Evolutionary conservation across 257 asterid genomes (phyloP), one percentile per base, ranked within the genome.

Genomic region (Striga asiatica): DNA sequence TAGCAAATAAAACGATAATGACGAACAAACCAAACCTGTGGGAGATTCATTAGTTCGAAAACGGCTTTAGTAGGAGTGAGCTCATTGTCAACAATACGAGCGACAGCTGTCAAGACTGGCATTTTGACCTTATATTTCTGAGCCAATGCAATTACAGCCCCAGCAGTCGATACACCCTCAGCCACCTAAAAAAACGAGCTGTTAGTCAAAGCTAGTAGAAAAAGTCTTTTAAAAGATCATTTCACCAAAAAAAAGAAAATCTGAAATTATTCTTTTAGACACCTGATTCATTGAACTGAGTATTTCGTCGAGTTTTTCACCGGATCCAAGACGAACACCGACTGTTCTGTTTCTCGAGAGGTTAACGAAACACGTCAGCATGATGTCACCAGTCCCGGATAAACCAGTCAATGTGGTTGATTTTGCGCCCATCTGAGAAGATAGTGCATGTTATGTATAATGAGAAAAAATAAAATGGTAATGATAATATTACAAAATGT

Each of bases 251-350:
- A 37, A 12, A 43, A 51, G 13, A 41, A 16, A 22, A 45, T 11
- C 11, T n/a, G n/a, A n/a, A n/a, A n/a, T n/a, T n/a, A n/a, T n/a
- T n/a, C n/a, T n/a, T n/a, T n/a, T n/a, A 54, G 27, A 14, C 29
- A 84, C 96, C 94, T 85, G 89, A 65, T 80, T 82, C 95, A 82
- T 85, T 39, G 97, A 85, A 71, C 66, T 54, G 23, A 88, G 83
- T 52, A 88, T 88, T 62, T 80, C 95, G 28, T 85, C 94, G 18
- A 88, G 95, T 66, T 81, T 75, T 72, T 88, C 97, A n/a, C 95
- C 97, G 6, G 95, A 78, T 37, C 97, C 97, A 56, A 88, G 86
- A 68, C 97, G 97, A 73, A 85, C 94, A 32, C 97, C 97, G 57
- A 88, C 89, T 1, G 89, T 85, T 80, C 94, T 80, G 70, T 88